Percentiles rank a stretch among this genome's conserved stretches.
These are phyloP conservation scores for Myxozyma neotropica DNA, from an alignment of 805 yeast genomes.

Conservation along the genomic window DNA sequence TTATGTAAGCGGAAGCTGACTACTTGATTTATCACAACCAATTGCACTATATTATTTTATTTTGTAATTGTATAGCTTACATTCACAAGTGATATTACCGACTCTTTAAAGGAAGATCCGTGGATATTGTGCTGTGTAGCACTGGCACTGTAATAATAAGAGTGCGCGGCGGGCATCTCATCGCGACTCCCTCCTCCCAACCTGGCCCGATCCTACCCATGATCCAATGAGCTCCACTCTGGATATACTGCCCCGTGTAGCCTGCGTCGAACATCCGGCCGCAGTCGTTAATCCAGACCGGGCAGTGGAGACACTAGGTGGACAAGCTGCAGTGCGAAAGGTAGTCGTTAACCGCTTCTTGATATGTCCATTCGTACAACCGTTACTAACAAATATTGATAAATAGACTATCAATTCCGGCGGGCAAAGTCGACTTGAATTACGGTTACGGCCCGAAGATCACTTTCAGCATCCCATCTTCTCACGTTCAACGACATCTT, in stretches of 20 bases:
- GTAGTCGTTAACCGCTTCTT: conserved; percentile 9
- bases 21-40: too few species aligned
- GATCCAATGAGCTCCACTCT: conserved; percentile 4
- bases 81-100: too few species aligned
- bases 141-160: too few species aligned
- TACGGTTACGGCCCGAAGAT: conserved; percentile 44
- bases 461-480: conserved; percentile 54
- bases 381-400: neutral
- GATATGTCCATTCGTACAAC: neutral
- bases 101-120: too few species aligned
- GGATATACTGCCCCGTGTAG: conserved; percentile 23
- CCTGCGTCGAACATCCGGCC: conserved; percentile 34
- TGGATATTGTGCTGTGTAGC: too few species aligned
- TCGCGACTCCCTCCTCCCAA: too few species aligned
- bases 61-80: too few species aligned
- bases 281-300: conserved; percentile 23
- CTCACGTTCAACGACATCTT: conserved; percentile 39
- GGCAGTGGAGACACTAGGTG: conserved; percentile 30
- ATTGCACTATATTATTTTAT: too few species aligned
- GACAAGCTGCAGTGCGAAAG: conserved; percentile 21
- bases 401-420: conserved; percentile 40
- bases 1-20: neutral
- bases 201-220: neutral
- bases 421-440: conserved; percentile 41
- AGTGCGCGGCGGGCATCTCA: neutral